Evolutionary conservation across 352 stramenopile genomes (phyloP), one percentile per base, ranked within the genome.

Genomic region (Phytophthora fragariae): DNA sequence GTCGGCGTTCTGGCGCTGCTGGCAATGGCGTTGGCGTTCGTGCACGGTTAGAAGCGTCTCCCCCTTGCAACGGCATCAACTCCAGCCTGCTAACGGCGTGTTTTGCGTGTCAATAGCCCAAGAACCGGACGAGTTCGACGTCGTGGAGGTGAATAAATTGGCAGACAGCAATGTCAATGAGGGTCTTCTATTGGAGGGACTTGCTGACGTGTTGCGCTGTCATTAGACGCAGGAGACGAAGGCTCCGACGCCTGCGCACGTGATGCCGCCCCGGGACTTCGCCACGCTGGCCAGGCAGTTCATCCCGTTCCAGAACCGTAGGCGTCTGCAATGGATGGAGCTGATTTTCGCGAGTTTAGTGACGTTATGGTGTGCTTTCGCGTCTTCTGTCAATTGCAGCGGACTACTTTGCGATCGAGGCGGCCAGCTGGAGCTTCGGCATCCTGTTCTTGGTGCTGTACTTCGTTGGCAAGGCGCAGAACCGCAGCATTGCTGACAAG

Each of bases 401-500:
- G 49, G 80, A 90, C 39, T 70, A 80, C 53, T 87, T 89, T 14
- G 75, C 72, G 39, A 35, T 91, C 33, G 85, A 94, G 27, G 75
- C 72, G 21, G 73, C 71, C 9, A 86, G 81, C 55, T 77, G 78
- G 76, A 75, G 73, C n/a, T 60, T 92, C 27, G 80, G 73, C 0
- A 66, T 83, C 14, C 61, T 93, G 39, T 93, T 88, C 67, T 19
- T 89, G 49, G 46, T 88, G 47, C 73, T 84, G 62, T 94, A 85
- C 73, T 85, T 92, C 47, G 27, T 92, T 1, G 88, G 88, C 72
- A 90, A 86, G 65, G 80, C 76, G 33, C 77, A 91, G 72, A 93
- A 94, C 75, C 84, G 79, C 44, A 78, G 77, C 39, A 84, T 92
- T 56, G 85, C 85, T 1, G 66, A 90, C 53, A 82, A 92, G 35